These are phyloP conservation scores for Lasiosphaeriaceae sp. DNA, from an alignment of 495 filamentous ascomycete species.

Conservation along the genomic window DNA sequence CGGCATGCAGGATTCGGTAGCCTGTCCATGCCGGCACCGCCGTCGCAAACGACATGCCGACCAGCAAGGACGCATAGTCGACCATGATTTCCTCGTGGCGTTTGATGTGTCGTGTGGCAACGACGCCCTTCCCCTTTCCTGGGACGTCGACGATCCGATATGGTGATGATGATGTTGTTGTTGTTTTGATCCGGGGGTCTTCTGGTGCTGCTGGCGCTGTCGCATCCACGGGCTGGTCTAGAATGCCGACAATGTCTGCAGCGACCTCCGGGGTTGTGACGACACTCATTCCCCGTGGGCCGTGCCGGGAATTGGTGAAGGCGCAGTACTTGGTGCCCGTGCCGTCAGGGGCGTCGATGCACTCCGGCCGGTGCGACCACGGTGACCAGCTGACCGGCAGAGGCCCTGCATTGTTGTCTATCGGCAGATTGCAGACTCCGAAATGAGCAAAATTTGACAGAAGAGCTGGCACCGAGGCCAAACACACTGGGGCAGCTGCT, in stretches of 20 bases:
- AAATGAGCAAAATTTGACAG: neutral
- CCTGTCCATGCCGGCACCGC: constrained; percentile 24
- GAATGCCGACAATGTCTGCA: constrained; percentile 19
- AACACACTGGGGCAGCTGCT: neutral
- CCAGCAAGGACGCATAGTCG: constrained; percentile 34
- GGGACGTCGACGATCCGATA: constrained; percentile 32
- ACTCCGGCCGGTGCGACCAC: constrained; percentile 35
- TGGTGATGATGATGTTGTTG: constrained; percentile 2
- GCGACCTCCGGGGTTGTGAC: constrained; percentile 33
- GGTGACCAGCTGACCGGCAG: constrained; percentile 14
- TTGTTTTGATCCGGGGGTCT: neutral
- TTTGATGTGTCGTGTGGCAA: constrained; percentile 30
- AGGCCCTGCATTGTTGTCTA: constrained; percentile 1
- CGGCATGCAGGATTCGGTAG: constrained; percentile 30
- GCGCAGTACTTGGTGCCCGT: constrained; percentile 28
- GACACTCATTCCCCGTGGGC: constrained; percentile 31
- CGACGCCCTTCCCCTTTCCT: constrained; percentile 35
- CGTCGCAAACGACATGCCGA: constrained; percentile 32
- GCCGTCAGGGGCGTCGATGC: constrained; percentile 16
- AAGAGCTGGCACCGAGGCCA: neutral
- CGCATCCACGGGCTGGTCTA: constrained; percentile 22
- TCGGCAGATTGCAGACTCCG: neutral
- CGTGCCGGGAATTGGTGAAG: constrained; percentile 35
- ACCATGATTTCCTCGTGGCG: constrained; percentile 32
- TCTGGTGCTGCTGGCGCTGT: neutral